Evolutionary conservation across 2,329 filamentous ascomycete genomes (phyloP).

Genomic region (Hortaea werneckii): DNA sequence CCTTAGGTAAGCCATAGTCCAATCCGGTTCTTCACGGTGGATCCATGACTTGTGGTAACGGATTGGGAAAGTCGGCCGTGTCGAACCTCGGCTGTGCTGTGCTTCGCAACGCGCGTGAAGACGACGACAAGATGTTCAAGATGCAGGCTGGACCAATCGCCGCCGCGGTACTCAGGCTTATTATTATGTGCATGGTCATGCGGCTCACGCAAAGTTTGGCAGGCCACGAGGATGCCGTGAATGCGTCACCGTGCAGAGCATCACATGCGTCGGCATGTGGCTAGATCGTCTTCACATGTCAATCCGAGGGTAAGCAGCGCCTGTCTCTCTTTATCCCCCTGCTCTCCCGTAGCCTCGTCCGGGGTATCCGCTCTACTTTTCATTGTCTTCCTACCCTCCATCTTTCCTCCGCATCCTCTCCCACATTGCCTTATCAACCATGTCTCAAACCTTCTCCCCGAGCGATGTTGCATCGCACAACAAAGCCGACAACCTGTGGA

Average conservation of each 20-base stretch:
- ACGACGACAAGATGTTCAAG: too few relatives aligned
- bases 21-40: too few relatives aligned
- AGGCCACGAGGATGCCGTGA: background rate
- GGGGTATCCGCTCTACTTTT: background rate
- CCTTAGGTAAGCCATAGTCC: too few relatives aligned
- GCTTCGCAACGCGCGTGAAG: too few relatives aligned
- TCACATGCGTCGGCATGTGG: background rate
- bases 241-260: background rate
- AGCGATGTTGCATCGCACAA: conserved; percentile 86
- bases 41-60: too few relatives aligned
- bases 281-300: background rate
- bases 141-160: background rate
- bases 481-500: conserved; percentile 75
- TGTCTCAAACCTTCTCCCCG: conserved; percentile 80
- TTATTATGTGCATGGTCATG: background rate
- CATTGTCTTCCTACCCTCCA: background rate
- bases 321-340: background rate
- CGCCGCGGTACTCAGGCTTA: too few relatives aligned
- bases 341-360: background rate
- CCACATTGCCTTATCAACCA: conserved; percentile 38
- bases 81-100: too few relatives aligned
- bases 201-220: background rate
- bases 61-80: too few relatives aligned
- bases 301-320: background rate
- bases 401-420: background rate